Evolutionary conservation across 768 basidiomycete species (phyloP), one percentile per base, ranked within the genome.

Genomic region (Cystobasidium ongulense): DNA sequence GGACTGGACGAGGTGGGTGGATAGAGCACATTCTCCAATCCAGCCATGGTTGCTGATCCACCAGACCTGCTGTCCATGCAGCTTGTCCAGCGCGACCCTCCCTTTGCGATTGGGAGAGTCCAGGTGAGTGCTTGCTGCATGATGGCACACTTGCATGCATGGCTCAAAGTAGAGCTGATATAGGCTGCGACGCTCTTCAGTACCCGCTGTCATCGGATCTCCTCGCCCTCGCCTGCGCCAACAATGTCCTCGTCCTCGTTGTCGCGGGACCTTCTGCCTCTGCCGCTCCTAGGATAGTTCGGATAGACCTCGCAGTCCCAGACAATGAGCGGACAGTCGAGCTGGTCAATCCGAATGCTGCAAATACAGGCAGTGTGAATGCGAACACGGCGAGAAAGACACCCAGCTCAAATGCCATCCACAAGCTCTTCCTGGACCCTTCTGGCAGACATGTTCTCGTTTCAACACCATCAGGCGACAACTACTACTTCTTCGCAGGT

Each of bases 381-480:
- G 39, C 70, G 8, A n/a, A 11, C 29, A 75, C 27, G 50, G 13
- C 36, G 13, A 21, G 36, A 2, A 8, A 11, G 27, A 27, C 35
- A 35, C 5, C 39, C 52, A 33, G 65, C 18, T 3, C 41, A 10
- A 74, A 91, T 90, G 80, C 71, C 50, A 52, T 31, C 15, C 27
- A 53, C 25, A 65, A 33, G 33, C 27, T 29, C 5, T 97, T 93
- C 82, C 86, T 90, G 80, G 94, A 98, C 81, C 94, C 94, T 17
- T 90, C 92, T 0, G 94, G 94, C 2, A 85, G 90, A 38, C 96
- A 98, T 82, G 86, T 95, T 63, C 82, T 98, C 50, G 85, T 95
- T 66, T 90, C 91, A 0, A 93, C 92, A 10, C 84, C 83, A 15
- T 87, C 91, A 78, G 92, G 92, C 63, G 94, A 99, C 80, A 94